Base-by-base conservation (phyloP, 1,139 yeast species). In the Cylindricascospora bacillispora region DNA sequence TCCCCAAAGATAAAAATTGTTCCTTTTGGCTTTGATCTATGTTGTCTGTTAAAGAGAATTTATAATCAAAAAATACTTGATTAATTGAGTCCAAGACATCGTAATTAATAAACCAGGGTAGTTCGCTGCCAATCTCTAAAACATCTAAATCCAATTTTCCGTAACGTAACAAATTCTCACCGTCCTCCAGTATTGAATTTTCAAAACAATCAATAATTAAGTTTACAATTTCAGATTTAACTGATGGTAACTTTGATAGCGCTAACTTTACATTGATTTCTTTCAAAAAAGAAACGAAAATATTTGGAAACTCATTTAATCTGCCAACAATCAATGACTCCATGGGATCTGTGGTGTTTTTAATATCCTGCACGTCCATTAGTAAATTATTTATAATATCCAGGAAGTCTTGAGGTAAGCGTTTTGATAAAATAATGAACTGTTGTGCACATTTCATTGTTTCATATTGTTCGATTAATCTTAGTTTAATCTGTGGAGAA, bases 371-470 rank as follows among this genome's bases (percentile, higher is more conserved):
- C 23, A 11, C 18, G 24, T n/a, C 27, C 15, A 15, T 14, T 27
- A 14, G 23, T 11, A 36, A 18, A 24, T 37, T 27, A 10, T 37
- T 35, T 15, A 47, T 33, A 6, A 31, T 38, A 4, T 37, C 32
- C 9, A 7, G 21, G 21, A 7, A 10, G 10, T 18, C 21, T 7
- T 18, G 7, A 7, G 21, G 10, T 7, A 7, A 7, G 9, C 9
- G 10, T 18, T 18, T 18, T n/a, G 45, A 36, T 10, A 35, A 36
- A 12, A 41, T 30, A 2, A 43, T 29, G 10, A 44, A 37, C 5
- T 40, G 27, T 7, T 67, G 42, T 1, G 78, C 70, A 4, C 78
- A 69, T 18, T 65, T 64, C 24, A 73, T 51, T 42, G 73, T 70
- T 44, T 81, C 92, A 27, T 48, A 44, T 22, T 40, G 47, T 35